Conservation (phyloP, 2,329 filamentous ascomycete species). For the Epichloe aotearoae region DNA sequence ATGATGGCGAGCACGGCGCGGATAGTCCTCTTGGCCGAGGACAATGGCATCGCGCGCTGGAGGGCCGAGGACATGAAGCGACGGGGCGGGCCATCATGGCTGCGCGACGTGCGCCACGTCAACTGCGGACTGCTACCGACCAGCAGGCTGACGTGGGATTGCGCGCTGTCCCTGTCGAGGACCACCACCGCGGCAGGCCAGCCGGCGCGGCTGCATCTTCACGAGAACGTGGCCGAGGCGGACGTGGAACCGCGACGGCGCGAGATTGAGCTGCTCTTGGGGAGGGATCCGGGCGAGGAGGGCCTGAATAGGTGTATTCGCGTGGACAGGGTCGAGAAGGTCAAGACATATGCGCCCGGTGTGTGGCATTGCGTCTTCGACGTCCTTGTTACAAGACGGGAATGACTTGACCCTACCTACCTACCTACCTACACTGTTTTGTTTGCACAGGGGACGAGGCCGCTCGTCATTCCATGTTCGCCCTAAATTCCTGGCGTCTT, state of each 20-base stretch:
- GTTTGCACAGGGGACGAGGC: neutral
- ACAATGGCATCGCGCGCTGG: constrained; percentile 42
- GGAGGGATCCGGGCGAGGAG: constrained; percentile 18
- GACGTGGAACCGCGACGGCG: constrained; percentile 34
- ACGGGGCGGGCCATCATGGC: constrained; percentile 15
- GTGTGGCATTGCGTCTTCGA: constrained; percentile 62
- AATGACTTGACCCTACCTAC: neutral
- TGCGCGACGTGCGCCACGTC: constrained; percentile 37
- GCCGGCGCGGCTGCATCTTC: constrained; percentile 48
- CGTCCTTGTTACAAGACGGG: constrained; percentile 31
- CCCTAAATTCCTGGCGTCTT: too few relatives aligned
- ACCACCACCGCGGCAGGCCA: constrained; percentile 19
- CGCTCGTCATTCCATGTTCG: too few relatives aligned
- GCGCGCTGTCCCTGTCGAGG: constrained; percentile 25
- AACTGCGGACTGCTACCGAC: constrained; percentile 52
- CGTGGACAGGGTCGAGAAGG: constrained; percentile 46
- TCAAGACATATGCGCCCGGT: constrained; percentile 57
- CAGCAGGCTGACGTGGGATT: constrained; percentile 39
- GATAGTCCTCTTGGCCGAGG: constrained; percentile 56
- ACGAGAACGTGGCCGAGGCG: constrained; percentile 48
- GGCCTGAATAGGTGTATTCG: constrained; percentile 13
- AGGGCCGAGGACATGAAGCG: constrained; percentile 25
- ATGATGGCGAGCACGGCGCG: constrained; percentile 31
- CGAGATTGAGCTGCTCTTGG: constrained; percentile 36
- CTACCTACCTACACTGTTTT: neutral